Base-by-base conservation (phyloP, 805 yeast species). In the Candida tammaniensis region DNA sequence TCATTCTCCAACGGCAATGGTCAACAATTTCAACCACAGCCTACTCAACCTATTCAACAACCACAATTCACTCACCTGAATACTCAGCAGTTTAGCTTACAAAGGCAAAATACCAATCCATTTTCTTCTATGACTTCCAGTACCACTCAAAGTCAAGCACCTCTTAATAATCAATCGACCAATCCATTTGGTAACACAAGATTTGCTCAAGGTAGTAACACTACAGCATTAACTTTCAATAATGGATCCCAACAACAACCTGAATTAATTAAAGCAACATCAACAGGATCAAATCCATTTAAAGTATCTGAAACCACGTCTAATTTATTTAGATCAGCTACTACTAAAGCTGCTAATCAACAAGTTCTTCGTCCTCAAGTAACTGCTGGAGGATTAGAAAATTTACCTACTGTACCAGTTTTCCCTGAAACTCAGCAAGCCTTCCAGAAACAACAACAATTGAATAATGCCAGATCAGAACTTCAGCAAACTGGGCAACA, bases 321-420 rank as follows among this genome's bases (percentile, higher is more conserved):
- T 17, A 48, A 49, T 28, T 52, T 64, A 24, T 67, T 67, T 34
- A 43, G 40, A 22, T 22, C 32, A 5, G 49, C 42, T 8, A 28
- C 47, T 6, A 20, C 28, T 12, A 27, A 38, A 14, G 17, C 31
- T 14, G 8, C 18, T 17, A 57, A 44, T 36, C 49, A 54, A 43
- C 40, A 57, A 31, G 30, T 25, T 19, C 36, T 72, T 45, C 59
- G 65, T 47, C 61, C 68, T 11, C 82, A 76, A 48, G 72, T 77
- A 2, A 81, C 87, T 2, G 83, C 86, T 21, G 91, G 89, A 4
- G 91, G 89, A 0, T 67, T 80, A 40, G 89, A 83, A 50, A 62
- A 64, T 32, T 54, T 82, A 27, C 81, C 81, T 7, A 82, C 88
- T 1, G 60, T 74, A 3, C 75, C 87, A 2, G 84, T 80, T 7